Conservation (phyloP, 495 filamentous ascomycete genomes). For the Podospora conica region DNA sequence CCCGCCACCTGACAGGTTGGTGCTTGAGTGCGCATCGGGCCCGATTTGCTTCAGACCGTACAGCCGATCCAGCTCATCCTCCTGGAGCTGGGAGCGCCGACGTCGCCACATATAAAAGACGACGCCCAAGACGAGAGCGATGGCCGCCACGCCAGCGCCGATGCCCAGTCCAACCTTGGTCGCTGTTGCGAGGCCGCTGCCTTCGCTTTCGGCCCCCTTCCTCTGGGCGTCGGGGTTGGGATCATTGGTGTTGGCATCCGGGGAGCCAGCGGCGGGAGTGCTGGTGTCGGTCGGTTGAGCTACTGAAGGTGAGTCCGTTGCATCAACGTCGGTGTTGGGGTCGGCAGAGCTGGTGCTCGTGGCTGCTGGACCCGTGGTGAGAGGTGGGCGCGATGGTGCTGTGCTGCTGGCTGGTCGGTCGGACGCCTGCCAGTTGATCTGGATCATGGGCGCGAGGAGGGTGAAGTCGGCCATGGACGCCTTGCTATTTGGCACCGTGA, state of each 20-base stretch:
- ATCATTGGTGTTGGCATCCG: neutral
- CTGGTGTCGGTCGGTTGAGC: neutral
- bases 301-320: slow-evolving; percentile 9
- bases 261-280: neutral
- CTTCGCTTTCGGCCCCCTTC: neutral
- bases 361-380: neutral
- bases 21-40: neutral
- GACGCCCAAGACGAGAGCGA: slow-evolving; percentile 10
- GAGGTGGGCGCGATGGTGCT: neutral
- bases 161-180: slow-evolving; percentile 25
- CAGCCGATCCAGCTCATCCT: slow-evolving; percentile 26
- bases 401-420: slow-evolving; percentile 15
- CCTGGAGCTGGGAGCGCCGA: slow-evolving; percentile 16
- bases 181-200: slow-evolving; percentile 5
- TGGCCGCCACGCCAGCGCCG: slow-evolving; percentile 14
- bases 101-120: slow-evolving; percentile 24
- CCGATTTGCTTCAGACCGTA: slow-evolving; percentile 21
- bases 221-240: neutral
- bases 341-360: neutral
- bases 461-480: slow-evolving; percentile 23
- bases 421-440: slow-evolving; percentile 32
- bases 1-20: slow-evolving; percentile 6
- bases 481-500: slow-evolving; percentile 19
- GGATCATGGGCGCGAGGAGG: slow-evolving; percentile 31
- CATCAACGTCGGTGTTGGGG: slow-evolving; percentile 5